phyloP scores from a whole-genome alignment of 306 rosid genomes.

The Abrus precatorius region DNA sequence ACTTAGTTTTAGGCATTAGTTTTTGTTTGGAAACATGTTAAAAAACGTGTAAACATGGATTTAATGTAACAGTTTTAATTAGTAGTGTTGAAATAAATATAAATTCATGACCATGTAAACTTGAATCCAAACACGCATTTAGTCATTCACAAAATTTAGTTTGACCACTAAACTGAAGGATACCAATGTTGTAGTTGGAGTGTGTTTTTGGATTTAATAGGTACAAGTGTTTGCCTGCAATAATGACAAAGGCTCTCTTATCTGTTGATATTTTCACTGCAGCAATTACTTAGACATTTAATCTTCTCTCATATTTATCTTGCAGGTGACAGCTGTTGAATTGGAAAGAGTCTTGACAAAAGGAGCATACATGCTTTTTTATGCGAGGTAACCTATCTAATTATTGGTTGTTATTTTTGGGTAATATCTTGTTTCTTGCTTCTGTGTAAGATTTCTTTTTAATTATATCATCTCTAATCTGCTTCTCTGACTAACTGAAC shows the following conservation, averaged over 20 bases:
- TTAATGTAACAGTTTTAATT: no score
- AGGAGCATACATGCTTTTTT: slow-evolving; percentile 94
- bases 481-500: slow-evolving; percentile 38
- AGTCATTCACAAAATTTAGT: slow-evolving; percentile 17
- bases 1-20: background rate
- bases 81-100: no score
- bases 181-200: background rate
- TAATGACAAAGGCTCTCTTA: slow-evolving; percentile 13
- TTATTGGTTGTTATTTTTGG: background rate
- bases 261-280: slow-evolving; percentile 11
- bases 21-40: no score
- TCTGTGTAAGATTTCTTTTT: background rate
- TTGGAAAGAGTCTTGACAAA: slow-evolving; percentile 73
- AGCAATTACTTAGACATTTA: slow-evolving; percentile 10
- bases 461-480: slow-evolving; percentile 9
- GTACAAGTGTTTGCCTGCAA: background rate
- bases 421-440: background rate
- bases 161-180: slow-evolving; percentile 4
- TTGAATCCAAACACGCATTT: no score
- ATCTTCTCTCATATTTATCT: slow-evolving; percentile 22
- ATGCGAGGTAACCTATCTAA: slow-evolving; percentile 71
- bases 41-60: no score
- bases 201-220: background rate
- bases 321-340: slow-evolving; percentile 78
- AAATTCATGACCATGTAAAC: no score